Percentiles rank a stretch among this genome's conserved stretches.
Evolutionary conservation across 2,329 filamentous ascomycete genomes (phyloP).

Genomic region (Talaromyces sp.): DNA sequence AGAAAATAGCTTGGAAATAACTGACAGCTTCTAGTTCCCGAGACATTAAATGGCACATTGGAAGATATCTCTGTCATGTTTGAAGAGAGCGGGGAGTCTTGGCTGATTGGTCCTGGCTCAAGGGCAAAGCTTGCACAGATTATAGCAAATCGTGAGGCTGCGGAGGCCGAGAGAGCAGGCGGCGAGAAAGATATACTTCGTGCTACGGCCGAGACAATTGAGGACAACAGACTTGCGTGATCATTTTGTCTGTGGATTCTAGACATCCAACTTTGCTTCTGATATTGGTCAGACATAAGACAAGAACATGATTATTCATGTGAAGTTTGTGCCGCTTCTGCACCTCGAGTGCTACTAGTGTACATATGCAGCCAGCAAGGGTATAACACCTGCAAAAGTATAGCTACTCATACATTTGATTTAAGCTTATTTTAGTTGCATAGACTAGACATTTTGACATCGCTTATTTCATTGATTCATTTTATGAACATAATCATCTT

Average conservation of each 20-base stretch:
- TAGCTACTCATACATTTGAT: too few relatives aligned
- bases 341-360: too few relatives aligned
- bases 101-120: conserved; percentile 3
- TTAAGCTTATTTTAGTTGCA: too few relatives aligned
- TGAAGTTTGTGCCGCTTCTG: too few relatives aligned
- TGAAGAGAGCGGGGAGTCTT: background rate
- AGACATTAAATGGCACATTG: background rate
- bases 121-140: background rate
- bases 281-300: too few relatives aligned
- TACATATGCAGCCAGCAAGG: too few relatives aligned
- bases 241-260: background rate
- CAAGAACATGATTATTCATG: too few relatives aligned
- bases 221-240: background rate
- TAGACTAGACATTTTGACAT: too few relatives aligned
- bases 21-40: background rate
- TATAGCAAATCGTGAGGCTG: background rate
- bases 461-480: too few relatives aligned
- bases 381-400: too few relatives aligned
- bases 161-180: background rate
- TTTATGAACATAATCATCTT: too few relatives aligned
- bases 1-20: background rate
- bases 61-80: background rate
- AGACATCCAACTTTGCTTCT: too few relatives aligned
- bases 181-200: background rate
- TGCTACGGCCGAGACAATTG: background rate